phyloP scores from a whole-genome alignment of 176 grass and related monocot species.

The Carex parvula region DNA sequence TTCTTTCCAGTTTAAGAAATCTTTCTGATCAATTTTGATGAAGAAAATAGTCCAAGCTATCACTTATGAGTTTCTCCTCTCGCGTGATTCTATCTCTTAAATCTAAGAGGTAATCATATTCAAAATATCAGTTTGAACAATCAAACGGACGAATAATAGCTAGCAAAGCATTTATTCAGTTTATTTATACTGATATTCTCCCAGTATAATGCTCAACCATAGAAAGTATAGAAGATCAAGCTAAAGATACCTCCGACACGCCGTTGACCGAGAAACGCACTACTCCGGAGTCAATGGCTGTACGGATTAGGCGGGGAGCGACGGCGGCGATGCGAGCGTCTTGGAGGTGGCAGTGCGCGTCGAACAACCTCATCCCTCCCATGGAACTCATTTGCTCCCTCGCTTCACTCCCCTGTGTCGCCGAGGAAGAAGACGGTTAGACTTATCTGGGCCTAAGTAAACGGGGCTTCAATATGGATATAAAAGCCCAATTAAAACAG shows the following conservation, averaged over 20 bases:
- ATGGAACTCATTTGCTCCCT: conserved; percentile 2
- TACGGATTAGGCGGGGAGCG: conserved; percentile 51
- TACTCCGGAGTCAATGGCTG: conserved; percentile 56
- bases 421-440: neutral
- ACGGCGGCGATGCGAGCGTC: conserved; percentile 49
- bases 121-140: neutral
- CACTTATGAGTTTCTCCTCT: neutral
- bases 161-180: neutral
- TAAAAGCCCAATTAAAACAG: neutral
- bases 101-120: neutral
- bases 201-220: neutral
- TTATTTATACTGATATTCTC: too few relatives aligned
- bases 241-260: conserved; percentile 46
- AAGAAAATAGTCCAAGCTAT: neutral
- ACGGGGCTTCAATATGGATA: neutral
- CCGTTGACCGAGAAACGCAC: conserved; percentile 66
- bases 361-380: conserved; percentile 45
- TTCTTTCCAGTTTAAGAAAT: too few relatives aligned
- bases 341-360: conserved; percentile 92
- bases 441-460: neutral
- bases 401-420: conserved; percentile 1
- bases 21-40: too few relatives aligned
- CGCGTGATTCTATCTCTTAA: neutral
- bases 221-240: neutral
- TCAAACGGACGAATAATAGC: neutral